These are phyloP conservation scores for Fusarium sublunatum DNA, from an alignment of 2,329 filamentous ascomycete genomes.

Conservation along the genomic window DNA sequence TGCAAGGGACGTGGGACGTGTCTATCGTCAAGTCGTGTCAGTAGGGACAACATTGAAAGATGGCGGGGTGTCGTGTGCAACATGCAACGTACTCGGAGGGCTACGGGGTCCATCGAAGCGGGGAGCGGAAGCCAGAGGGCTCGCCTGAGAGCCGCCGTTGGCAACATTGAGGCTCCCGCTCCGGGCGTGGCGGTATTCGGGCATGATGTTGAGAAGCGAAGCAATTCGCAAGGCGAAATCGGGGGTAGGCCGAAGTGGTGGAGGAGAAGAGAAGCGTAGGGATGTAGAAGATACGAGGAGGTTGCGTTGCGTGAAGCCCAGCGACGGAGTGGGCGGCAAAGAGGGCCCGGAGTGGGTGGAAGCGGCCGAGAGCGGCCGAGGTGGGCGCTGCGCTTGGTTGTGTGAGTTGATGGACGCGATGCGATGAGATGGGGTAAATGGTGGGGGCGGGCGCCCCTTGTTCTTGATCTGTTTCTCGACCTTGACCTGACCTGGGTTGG, in stretches of 20 bases:
- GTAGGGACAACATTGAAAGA: constrained; percentile 34
- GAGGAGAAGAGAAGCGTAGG: constrained; percentile 27
- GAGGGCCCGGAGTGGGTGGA: constrained; percentile 42
- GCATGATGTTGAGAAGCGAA: constrained; percentile 51
- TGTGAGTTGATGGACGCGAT: constrained; percentile 26
- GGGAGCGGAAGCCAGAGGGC: constrained; percentile 47
- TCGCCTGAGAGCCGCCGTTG: constrained; percentile 48
- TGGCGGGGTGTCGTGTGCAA: constrained; percentile 45
- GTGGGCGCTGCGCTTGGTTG: constrained; percentile 27
- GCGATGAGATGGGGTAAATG: constrained; percentile 31
- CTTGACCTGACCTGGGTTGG: constrained; percentile 9
- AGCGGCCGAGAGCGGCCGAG: constrained; percentile 40
- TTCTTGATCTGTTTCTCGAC: constrained; percentile 9
- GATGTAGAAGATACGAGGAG: constrained; percentile 31
- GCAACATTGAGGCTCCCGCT: constrained; percentile 68
- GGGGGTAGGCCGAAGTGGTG: constrained; percentile 34
- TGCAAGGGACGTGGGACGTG: constrained; percentile 97
- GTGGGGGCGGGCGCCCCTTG: constrained; percentile 20
- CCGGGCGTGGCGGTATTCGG: constrained; percentile 68
- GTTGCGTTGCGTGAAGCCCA: constrained; percentile 42
- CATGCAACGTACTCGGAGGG: constrained; percentile 65
- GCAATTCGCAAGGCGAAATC: constrained; percentile 35
- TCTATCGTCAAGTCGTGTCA: constrained; percentile 64
- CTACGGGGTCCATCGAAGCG: constrained; percentile 71
- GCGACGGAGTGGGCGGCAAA: constrained; percentile 47